A percentile compares a stretch with the other conserved stretches of the same genome.
Conservation (phyloP, 257 asterid genomes). For the Leonotis leonurus region DNA sequence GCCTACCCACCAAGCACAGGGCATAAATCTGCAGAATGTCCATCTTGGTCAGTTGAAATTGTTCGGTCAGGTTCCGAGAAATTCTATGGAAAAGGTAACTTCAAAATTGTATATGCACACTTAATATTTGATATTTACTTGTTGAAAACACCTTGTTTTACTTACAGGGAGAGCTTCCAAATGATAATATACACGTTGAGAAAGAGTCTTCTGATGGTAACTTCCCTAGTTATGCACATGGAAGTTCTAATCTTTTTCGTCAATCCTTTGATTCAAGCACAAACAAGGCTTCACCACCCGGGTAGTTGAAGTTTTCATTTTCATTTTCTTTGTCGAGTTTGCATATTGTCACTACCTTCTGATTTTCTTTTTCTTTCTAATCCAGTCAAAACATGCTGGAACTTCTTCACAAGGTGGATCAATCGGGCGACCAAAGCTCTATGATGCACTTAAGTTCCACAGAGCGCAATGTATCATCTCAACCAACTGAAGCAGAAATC, state of each 20-base stretch:
- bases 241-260: slow-evolving; percentile 30
- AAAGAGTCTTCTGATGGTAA: slow-evolving; percentile 35
- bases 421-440: slow-evolving; percentile 42
- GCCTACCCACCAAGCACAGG: slow-evolving; percentile 34
- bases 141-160: slow-evolving; percentile 13
- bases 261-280: slow-evolving; percentile 34
- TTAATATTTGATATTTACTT: not conserved
- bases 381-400: slow-evolving; percentile 88
- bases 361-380: slow-evolving; percentile 5
- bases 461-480: slow-evolving; percentile 42
- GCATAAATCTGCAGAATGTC: slow-evolving; percentile 32
- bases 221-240: slow-evolving; percentile 33
- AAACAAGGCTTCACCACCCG: slow-evolving; percentile 36
- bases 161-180: slow-evolving; percentile 49
- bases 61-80: slow-evolving; percentile 41
- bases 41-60: slow-evolving; percentile 46
- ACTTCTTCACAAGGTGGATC: slow-evolving; percentile 90
- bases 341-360: not conserved
- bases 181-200: slow-evolving; percentile 32
- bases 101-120: not conserved
- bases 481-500: slow-evolving; percentile 39
- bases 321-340: not conserved
- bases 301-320: slow-evolving; percentile 34
- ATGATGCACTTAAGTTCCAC: slow-evolving; percentile 31
- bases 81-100: slow-evolving; percentile 42